Conservation (phyloP, 2,329 filamentous ascomycete genomes). For the Ustulina deusta region DNA sequence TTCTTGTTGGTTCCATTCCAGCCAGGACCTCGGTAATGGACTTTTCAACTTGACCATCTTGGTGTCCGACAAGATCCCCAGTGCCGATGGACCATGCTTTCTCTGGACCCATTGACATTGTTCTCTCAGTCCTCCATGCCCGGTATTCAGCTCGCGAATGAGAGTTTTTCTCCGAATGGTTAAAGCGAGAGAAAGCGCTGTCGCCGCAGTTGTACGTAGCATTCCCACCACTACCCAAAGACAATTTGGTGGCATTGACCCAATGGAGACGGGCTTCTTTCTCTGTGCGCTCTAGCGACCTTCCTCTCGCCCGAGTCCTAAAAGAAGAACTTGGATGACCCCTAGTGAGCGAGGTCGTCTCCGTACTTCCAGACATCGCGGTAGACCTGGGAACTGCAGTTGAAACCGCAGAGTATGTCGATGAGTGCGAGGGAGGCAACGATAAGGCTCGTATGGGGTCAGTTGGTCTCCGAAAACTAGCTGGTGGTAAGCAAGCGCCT, state of each 20-base stretch:
- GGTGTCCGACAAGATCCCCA: conserved; percentile 59
- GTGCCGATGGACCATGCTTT: conserved; percentile 74
- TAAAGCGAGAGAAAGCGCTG: conserved; percentile 33
- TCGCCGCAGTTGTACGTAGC: conserved; percentile 49
- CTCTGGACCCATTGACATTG: conserved; percentile 61
- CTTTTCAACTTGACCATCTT: conserved; percentile 71
- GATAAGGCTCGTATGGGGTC: conserved; percentile 49
- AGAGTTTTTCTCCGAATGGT: conserved; percentile 40
- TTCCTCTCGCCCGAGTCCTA: conserved; percentile 52
- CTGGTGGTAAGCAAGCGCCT: conserved; percentile 55
- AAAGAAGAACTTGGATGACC: conserved; percentile 53
- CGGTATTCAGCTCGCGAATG: conserved; percentile 51
- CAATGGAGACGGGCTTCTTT: conserved; percentile 55
- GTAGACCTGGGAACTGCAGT: conserved; percentile 42
- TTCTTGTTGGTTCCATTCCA: conserved; percentile 72
- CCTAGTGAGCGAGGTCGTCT: conserved; percentile 52
- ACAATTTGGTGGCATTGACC: conserved; percentile 44
- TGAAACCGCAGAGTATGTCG: conserved; percentile 32
- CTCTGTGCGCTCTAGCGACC: conserved; percentile 58
- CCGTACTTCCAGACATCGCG: conserved; percentile 50
- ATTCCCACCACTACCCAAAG: conserved; percentile 50
- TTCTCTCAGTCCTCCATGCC: conserved; percentile 57
- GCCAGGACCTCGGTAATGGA: conserved; percentile 72
- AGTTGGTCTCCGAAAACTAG: conserved; percentile 50
- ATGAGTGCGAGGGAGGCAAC: conserved; percentile 39